phyloP scores from a whole-genome alignment of 768 basidiomycete genomes.

The Lentinus brumalis region DNA sequence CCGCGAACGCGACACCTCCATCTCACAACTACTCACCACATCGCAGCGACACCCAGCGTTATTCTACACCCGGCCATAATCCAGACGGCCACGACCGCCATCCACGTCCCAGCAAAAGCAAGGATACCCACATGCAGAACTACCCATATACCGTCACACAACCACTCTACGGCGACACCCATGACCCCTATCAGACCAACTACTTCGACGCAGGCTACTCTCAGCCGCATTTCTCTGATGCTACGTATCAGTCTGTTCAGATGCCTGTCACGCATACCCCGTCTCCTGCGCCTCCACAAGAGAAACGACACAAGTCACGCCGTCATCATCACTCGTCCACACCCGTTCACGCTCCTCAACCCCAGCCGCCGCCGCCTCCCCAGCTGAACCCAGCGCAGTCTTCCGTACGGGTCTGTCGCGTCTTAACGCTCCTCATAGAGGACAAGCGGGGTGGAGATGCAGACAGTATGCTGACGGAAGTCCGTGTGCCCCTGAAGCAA shows the following conservation, averaged over 20 bases:
- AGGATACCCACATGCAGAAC: constrained; percentile 5
- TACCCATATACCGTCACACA: not conserved
- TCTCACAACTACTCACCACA: not conserved
- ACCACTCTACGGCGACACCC: constrained; percentile 2
- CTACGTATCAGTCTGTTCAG: constrained; percentile 1
- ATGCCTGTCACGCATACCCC: not conserved
- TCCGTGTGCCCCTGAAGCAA: constrained; percentile 56
- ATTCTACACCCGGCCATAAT: not conserved
- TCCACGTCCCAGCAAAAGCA: constrained; percentile 4
- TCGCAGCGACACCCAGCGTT: not conserved
- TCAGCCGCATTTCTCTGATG: not conserved
- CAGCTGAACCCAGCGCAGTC: not conserved
- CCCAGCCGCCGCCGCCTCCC: not conserved
- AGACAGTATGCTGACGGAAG: constrained; percentile 67
- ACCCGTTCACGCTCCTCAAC: not conserved
- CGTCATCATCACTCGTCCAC: constrained; percentile 6
- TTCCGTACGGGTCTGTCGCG: constrained; percentile 35
- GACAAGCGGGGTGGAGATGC: constrained; percentile 55
- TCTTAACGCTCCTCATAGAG: constrained; percentile 68
- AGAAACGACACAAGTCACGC: constrained; percentile 12
- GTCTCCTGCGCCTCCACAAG: not conserved
- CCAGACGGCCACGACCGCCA: not conserved
- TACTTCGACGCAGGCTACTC: constrained; percentile 1
- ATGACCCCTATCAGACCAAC: constrained; percentile 4
- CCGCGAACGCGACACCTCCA: not conserved